These are phyloP conservation scores for Aspergillus fijiensis DNA, from an alignment of 2,329 filamentous ascomycete genomes.

Conservation along the genomic window DNA sequence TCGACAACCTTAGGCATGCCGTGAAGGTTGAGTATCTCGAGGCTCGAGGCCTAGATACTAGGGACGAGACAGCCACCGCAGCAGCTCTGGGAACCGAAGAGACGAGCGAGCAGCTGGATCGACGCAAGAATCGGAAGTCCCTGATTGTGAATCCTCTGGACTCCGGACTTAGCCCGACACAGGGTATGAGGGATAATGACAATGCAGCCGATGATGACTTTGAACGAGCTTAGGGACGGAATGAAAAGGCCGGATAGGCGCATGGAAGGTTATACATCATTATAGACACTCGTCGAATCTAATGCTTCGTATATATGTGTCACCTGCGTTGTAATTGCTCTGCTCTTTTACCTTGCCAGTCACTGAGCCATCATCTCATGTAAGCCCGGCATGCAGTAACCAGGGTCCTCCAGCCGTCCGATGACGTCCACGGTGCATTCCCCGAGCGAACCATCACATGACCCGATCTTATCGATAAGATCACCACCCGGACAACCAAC, in stretches of 20 bases:
- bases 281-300: constrained; percentile 20
- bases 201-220: constrained; percentile 46
- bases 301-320: constrained; percentile 9
- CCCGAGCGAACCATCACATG: neutral
- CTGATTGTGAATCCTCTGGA: constrained; percentile 54
- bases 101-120: constrained; percentile 57
- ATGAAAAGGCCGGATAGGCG: constrained; percentile 12
- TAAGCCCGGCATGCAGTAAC: too few relatives aligned
- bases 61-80: constrained; percentile 30
- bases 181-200: constrained; percentile 34
- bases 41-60: constrained; percentile 39
- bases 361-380: too few relatives aligned
- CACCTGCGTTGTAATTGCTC: too few relatives aligned
- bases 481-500: constrained; percentile 5
- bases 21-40: constrained; percentile 47
- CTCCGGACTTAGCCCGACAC: constrained; percentile 47
- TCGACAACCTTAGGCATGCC: constrained; percentile 44
- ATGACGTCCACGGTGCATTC: neutral
- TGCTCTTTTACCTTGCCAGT: too few relatives aligned
- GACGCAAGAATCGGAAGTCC: constrained; percentile 56
- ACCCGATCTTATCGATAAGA: constrained; percentile 7
- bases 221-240: constrained; percentile 42
- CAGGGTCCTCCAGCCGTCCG: too few relatives aligned
- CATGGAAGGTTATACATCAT: constrained; percentile 21
- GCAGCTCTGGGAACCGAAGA: constrained; percentile 37